Evolutionary conservation across 2,329 filamentous ascomycete genomes (phyloP).

Genomic region (Exophiala spinifera): DNA sequence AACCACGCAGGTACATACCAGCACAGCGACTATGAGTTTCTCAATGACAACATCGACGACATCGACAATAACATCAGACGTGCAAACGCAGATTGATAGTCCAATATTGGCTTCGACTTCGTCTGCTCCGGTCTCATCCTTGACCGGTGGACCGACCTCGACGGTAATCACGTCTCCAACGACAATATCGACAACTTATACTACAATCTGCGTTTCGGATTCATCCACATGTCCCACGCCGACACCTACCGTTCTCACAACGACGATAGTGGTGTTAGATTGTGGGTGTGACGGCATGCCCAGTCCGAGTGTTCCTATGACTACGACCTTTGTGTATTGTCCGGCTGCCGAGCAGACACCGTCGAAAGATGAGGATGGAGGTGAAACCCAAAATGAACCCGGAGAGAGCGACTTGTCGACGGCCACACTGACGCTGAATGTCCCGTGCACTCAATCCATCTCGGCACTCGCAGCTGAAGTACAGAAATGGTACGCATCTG

Average conservation of each 20-base stretch:
- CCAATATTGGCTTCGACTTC: background rate
- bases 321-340: conserved; percentile 1
- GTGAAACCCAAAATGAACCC: background rate
- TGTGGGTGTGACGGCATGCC: conserved; percentile 22
- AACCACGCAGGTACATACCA: too few species aligned
- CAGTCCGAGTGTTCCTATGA: conserved; percentile 20
- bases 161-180: conserved; percentile 11
- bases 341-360: too few species aligned
- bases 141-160: background rate
- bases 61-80: background rate
- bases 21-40: too few species aligned
- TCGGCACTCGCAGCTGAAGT: conserved; percentile 5
- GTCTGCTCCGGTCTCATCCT: background rate
- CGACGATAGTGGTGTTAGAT: conserved; percentile 21
- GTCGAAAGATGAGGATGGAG: background rate
- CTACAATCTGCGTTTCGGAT: conserved; percentile 17
- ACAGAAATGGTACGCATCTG: background rate
- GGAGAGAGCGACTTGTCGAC: background rate
- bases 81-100: background rate
- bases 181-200: conserved; percentile 23
- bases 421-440: conserved; percentile 18
- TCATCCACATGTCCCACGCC: conserved; percentile 6
- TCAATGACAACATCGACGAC: background rate
- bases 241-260: conserved; percentile 15
- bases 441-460: conserved; percentile 19